Evolutionary conservation across 371 early-diverging fungal species (phyloP).

Genomic region (Rhizomucor pusillus): DNA sequence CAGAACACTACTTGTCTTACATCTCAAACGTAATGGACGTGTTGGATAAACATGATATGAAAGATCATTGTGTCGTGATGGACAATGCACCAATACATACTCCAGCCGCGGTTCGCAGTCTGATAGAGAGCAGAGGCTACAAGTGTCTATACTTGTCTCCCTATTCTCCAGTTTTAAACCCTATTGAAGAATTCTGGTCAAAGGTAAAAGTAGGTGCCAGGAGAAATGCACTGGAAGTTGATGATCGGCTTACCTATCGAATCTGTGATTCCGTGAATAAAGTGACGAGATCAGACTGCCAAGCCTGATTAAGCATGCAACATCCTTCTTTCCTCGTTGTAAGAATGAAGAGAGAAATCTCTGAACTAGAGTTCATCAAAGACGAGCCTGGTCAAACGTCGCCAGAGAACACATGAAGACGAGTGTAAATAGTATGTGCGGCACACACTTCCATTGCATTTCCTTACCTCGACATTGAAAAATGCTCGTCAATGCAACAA

Average conservation of each 20-base stretch:
- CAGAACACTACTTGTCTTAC: slow-evolving; percentile 1
- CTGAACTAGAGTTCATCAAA: too few relatives aligned
- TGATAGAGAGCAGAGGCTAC: slow-evolving; percentile 11
- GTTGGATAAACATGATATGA: slow-evolving; percentile 4
- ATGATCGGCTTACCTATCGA: too few relatives aligned
- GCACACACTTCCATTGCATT: too few relatives aligned
- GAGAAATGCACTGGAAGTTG: slow-evolving; percentile 8
- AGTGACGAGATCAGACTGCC: not conserved
- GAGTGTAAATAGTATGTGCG: too few relatives aligned
- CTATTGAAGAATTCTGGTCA: slow-evolving; percentile 9
- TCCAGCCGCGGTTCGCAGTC: slow-evolving; percentile 1
- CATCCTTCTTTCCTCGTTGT: too few relatives aligned
- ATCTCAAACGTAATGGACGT: slow-evolving; percentile 11
- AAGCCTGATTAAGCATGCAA: too few relatives aligned
- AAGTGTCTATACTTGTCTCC: slow-evolving; percentile 4
- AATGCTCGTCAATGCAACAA: too few relatives aligned
- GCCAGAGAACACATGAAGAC: too few relatives aligned
- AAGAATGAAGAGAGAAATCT: too few relatives aligned
- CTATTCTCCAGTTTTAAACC: slow-evolving; percentile 7
- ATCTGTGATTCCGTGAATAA: slow-evolving; percentile 8
- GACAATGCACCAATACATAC: slow-evolving; percentile 10
- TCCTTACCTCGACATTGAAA: too few relatives aligned
- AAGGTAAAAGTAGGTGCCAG: slow-evolving; percentile 3
- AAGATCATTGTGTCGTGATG: not conserved
- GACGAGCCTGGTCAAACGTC: too few relatives aligned